Evolutionary conservation across 2,329 filamentous ascomycete species (phyloP).

Genomic region (Diaporthe nobilis): DNA sequence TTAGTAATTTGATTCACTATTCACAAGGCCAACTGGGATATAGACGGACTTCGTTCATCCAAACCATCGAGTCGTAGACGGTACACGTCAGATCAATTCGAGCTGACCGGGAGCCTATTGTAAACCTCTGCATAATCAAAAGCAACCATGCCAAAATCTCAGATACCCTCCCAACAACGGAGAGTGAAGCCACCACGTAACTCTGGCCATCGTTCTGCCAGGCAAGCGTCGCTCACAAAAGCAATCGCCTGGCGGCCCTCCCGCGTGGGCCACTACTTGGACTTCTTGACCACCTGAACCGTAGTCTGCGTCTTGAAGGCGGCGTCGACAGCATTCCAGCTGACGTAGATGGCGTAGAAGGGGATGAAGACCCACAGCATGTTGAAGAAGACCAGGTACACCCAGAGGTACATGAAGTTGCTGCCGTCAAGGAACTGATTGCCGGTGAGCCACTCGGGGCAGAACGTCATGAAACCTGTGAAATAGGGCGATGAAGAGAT

Average conservation of each 20-base stretch:
- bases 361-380: slow-evolving; percentile 77
- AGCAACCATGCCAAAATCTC: not conserved
- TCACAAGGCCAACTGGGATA: not conserved
- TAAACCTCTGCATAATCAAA: not conserved
- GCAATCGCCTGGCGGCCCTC: not conserved
- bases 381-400: slow-evolving; percentile 79
- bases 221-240: not conserved
- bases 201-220: not conserved
- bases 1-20: not conserved
- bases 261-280: slow-evolving; percentile 12
- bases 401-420: slow-evolving; percentile 79
- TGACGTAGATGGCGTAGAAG: slow-evolving; percentile 67
- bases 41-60: not conserved
- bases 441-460: slow-evolving; percentile 76
- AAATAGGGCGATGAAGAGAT: not conserved
- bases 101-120: not conserved
- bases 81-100: not conserved
- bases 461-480: slow-evolving; percentile 80
- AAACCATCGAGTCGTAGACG: not conserved
- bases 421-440: slow-evolving; percentile 74
- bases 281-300: slow-evolving; percentile 31
- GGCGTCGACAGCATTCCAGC: slow-evolving; percentile 38
- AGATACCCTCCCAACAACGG: too few relatives aligned
- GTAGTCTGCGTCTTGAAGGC: slow-evolving; percentile 38
- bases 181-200: not conserved